Base-by-base conservation (phyloP, 768 basidiomycete species). In the Neoboletus subvelutipes region DNA sequence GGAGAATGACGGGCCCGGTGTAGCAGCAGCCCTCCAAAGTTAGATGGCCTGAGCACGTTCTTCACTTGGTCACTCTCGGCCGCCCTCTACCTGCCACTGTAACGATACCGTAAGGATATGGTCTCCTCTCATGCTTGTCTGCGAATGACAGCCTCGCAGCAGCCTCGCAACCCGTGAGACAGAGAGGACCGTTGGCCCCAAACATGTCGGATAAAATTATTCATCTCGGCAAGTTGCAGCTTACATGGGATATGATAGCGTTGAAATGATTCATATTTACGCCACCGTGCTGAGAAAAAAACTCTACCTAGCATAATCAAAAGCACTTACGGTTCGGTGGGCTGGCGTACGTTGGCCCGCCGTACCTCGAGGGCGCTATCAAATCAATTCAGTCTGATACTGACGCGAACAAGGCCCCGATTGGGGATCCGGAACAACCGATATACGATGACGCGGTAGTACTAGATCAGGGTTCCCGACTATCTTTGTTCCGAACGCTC, bases 401-500 rank as follows among this genome's bases (percentile, higher is more conserved):
- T 39, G 52, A 13, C 41, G 49, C 56, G 54, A 55, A 63, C 45
- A 42, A 42, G 52, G 20, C 26, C 45, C 64, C 50, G 55, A 41
- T 49, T 59, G 50, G 54, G 34, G 51, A 33, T 42, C 34, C 33
- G 20, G 48, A 34, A 51, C 43, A 67, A 54, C 67, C 57, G 65
- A 63, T 49, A 34, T n/a, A 55, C 58, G 52, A 60, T 57, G 64
- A 64, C 59, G 55, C 56, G 45, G 51, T 58, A 24, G 45, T 55
- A 33, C 63, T 52, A 55, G 63, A 61, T 63, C 60, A 55, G 68
- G 67, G 64, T 60, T 55, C 49, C 56, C 55, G 54, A 61, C 59
- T 55, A 64, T 61, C 62, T 63, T 65, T 61, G 67, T 60, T 66
- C 67, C 66, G 68, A 49, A 42, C 36, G 52, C 56, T 63, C 59